Base-by-base conservation (phyloP, 768 basidiomycete species). In the Tricholoma hemisulphureum region DNA sequence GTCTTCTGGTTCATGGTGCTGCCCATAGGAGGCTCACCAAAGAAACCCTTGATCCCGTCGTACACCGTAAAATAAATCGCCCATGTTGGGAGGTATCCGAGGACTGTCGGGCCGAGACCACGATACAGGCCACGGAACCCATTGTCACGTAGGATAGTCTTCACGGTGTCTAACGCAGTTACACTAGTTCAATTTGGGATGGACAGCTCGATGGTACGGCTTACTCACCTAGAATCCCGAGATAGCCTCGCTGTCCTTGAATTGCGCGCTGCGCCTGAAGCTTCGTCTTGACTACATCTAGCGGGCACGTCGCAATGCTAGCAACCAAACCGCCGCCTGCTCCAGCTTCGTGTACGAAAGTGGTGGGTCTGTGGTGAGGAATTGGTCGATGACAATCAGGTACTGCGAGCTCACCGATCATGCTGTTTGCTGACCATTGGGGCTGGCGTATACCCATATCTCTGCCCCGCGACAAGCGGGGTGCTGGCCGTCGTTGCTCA, bases 1-100 rank as follows among this genome's bases (percentile, higher is more conserved):
- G 86, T 82, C 63, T 53, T 57, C 10, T 63, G 63, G 34, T 35
- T 53, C 53, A 51, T 62, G 55, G 53, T 63, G 51, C 53, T 69
- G 58, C 69, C 83, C 18, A 83, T 74, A 5, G 87, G 84, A 31
- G 80, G 76, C 63, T 86, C 85, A 20, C 93, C 91, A 68, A 93
- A 90, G 49, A 79, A 75, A 13, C 82, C 83, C 80, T 98, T 98
- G 74, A 98, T 91, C 58, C 90, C 86, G 75, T 99, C 97, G 75
- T 98, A 98, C 23, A 98, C 93, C 20, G 94, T 87, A 72, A 98
- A 98, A 72, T 98, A 98, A 65, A 98, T 98, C 23, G 95, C 97
- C 97, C 95, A 98, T 2, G 96, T 98, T 20, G 97, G 97, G 37
- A 98, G 84, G 75, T 99, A 98, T 13, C 97, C 97, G 7, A 95